phyloP scores from a whole-genome alignment of 2,329 filamentous ascomycete genomes.

The Microsporum audouinii region DNA sequence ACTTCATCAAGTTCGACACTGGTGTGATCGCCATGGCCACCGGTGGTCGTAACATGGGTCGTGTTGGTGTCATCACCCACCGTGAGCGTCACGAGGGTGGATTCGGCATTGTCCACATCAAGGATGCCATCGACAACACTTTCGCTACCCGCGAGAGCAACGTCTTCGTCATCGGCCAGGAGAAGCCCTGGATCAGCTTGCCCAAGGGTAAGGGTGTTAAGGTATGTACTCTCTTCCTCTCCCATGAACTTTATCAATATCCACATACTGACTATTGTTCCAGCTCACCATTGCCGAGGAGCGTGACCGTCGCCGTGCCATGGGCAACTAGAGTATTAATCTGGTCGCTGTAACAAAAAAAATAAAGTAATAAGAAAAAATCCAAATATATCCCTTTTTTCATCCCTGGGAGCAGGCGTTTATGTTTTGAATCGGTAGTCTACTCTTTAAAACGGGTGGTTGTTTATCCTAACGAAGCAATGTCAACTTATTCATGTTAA shows the following conservation, averaged over 20 bases:
- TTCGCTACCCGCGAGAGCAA: slow-evolving; percentile 99
- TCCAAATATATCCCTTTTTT: background rate
- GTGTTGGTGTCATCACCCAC: slow-evolving; percentile 99
- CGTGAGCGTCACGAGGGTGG: slow-evolving; percentile 99
- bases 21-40: slow-evolving; percentile 97
- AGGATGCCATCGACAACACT: slow-evolving; percentile 99
- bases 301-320: slow-evolving; percentile 89
- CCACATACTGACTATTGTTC: slow-evolving; percentile 13
- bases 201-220: slow-evolving; percentile 99
- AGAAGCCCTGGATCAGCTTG: slow-evolving; percentile 98
- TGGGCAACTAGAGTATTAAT: slow-evolving; percentile 16
- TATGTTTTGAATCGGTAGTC: background rate
- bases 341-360: slow-evolving; percentile 3
- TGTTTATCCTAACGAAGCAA: slow-evolving; percentile 2
- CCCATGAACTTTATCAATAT: background rate
- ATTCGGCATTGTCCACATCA: slow-evolving; percentile 99
- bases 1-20: slow-evolving; percentile 98
- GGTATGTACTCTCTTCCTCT: slow-evolving; percentile 29
- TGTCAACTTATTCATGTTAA: background rate
- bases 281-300: slow-evolving; percentile 95
- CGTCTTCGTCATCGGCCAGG: slow-evolving; percentile 97
- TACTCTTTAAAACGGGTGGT: background rate
- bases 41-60: slow-evolving; percentile 99
- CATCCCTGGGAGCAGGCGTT: background rate
- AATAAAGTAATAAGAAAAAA: background rate